Percentiles rank a stretch among this genome's conserved stretches.
phyloP scores from a whole-genome alignment of 139 green algal genomes.

The Tetraselmis chui region DNA sequence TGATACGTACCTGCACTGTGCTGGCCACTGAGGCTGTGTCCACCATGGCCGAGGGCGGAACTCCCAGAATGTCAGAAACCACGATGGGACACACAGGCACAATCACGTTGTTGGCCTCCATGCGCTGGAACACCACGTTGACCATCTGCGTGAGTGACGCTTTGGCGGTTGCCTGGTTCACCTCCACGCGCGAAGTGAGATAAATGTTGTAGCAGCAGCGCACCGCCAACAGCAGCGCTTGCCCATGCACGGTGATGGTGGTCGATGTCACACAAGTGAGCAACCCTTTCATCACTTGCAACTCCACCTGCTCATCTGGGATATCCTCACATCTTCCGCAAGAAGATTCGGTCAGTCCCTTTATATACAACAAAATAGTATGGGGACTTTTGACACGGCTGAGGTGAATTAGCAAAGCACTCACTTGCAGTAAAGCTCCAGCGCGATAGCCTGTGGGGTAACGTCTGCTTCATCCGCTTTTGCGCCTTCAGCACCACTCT shows the following conservation, averaged over 20 bases:
- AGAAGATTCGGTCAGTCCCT: neutral
- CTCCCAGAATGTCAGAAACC: slow-evolving; percentile 62
- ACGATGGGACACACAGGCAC: slow-evolving; percentile 51
- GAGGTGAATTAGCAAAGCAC: neutral
- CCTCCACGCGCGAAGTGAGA: slow-evolving; percentile 68
- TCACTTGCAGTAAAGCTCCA: neutral
- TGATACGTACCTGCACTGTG: neutral
- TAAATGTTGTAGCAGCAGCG: slow-evolving; percentile 96
- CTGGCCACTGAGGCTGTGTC: neutral
- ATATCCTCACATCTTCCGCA: slow-evolving; percentile 76
- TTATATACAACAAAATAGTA: neutral
- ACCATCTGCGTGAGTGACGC: slow-evolving; percentile 95
- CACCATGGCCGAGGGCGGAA: slow-evolving; percentile 23
- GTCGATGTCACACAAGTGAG: slow-evolving; percentile 78
- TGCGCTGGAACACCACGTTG: slow-evolving; percentile 89
- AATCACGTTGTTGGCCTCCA: slow-evolving; percentile 69
- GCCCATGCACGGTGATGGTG: slow-evolving; percentile 74
- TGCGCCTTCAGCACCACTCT: slow-evolving; percentile 13
- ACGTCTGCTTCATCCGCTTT: slow-evolving; percentile 7
- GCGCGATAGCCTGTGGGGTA: slow-evolving; percentile 10
- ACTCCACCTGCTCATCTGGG: slow-evolving; percentile 84
- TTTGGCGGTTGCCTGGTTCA: slow-evolving; percentile 93
- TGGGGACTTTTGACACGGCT: neutral
- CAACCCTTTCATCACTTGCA: slow-evolving; percentile 83
- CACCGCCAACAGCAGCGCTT: slow-evolving; percentile 64